Conservation (phyloP, 1,139 yeast species). For the Candida gigantensis region DNA sequence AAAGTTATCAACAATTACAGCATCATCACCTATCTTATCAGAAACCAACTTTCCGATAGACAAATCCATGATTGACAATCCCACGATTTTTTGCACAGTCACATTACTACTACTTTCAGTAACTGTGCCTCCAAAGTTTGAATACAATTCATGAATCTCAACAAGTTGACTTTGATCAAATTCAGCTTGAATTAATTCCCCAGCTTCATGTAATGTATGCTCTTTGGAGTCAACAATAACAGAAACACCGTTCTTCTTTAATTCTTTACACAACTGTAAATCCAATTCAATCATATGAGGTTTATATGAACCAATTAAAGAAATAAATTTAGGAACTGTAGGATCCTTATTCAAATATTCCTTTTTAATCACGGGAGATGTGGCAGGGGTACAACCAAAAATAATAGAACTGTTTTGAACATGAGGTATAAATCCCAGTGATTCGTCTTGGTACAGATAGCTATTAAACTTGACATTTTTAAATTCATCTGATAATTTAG, state of each 20-base stretch:
- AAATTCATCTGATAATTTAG: constrained; percentile 26
- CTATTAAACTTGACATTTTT: constrained; percentile 22
- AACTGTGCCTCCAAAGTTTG: constrained; percentile 9
- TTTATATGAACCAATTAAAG: constrained; percentile 68
- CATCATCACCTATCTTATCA: constrained; percentile 15
- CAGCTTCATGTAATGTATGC: constrained; percentile 62
- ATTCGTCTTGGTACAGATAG: constrained; percentile 20
- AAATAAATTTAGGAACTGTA: constrained; percentile 42
- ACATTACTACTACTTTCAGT: constrained; percentile 23
- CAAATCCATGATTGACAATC: constrained; percentile 63
- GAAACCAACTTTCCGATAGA: constrained; percentile 39
- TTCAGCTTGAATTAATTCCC: constrained; percentile 55
- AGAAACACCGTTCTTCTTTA: constrained; percentile 23
- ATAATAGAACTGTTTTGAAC: constrained; percentile 41
- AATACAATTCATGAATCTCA: constrained; percentile 44
- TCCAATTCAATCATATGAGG: constrained; percentile 71
- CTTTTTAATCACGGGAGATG: constrained; percentile 44
- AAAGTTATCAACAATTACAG: constrained; percentile 15
- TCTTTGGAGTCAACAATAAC: constrained; percentile 62
- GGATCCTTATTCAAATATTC: constrained; percentile 34
- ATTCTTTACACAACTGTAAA: constrained; percentile 32
- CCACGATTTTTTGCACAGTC: constrained; percentile 55
- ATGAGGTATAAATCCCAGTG: constrained; percentile 17
- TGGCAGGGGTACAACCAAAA: constrained; percentile 62
- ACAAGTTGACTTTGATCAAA: constrained; percentile 38